Base-by-base conservation (phyloP, 108 stramenopile genomes). In the Aurantiochytrium sp. region DNA sequence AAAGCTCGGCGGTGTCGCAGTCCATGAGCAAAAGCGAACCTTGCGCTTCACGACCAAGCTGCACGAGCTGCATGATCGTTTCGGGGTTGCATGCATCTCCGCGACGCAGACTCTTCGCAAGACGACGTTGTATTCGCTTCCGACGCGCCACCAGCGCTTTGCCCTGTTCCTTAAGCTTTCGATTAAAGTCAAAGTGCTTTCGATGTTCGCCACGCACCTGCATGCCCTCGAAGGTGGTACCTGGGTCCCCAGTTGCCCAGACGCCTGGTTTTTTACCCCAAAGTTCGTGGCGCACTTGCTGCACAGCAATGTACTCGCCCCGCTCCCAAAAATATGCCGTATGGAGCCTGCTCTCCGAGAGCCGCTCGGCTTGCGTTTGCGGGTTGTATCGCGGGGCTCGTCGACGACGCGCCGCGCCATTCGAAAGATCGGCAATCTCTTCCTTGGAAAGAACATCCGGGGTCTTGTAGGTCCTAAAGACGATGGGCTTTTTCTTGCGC, bases 301-400 rank as follows among this genome's bases (percentile, higher is more conserved):
- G 76, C 19, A 83, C 51, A 10, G 76, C 76, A 83, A 83, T 83
- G 51, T 83, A 83, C 51, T 83, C 76, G 44, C 76, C 76, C 6
- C 76, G 45, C 25, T 83, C 76, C 76, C 76, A 83, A 28, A 53
- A 83, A 4, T 28, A 83, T 6, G 76, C 76, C 8, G 76, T 83
- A 4, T 83, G 76, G 49, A 83, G 45, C 23, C 76, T 55, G 19
- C 16, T 25, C 51, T 83, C 76, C 16, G 76, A 6, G n/a, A 83
- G 76, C 49, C 45, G 45, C 51, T 83, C 76, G 6, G 76, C 76
- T 12, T 25, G 23, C 6, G 76, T 83, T 53, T 6, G 12, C 43
- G 6, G 49, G 4, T 47, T 21, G n/a, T 28, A 53, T 1, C 49
- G 6, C 19, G 35, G 35, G 35, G 8, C 16, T 4, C 23, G 44